Base-by-base conservation (phyloP, 2,329 filamentous ascomycete species). In the Beauveria varroae region DNA sequence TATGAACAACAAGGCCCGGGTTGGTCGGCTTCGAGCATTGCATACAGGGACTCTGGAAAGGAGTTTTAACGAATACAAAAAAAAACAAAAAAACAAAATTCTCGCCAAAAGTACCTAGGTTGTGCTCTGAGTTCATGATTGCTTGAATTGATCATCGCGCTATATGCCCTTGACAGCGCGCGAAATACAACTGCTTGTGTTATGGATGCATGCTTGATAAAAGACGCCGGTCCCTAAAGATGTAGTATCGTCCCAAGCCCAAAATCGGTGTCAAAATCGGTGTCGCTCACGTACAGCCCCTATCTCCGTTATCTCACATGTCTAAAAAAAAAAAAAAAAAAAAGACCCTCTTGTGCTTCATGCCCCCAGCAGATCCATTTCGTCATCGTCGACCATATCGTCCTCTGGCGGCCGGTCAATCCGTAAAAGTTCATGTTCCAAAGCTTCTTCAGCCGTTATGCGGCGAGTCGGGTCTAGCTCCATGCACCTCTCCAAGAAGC, bases 391-490 rank as follows among this genome's bases (percentile, higher is more conserved):
- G 4, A 66, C 71, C 8, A 67, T 43, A 20, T 68, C 69, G 20
- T 69, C 68, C 24, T 73, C 73, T 55, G 63, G 65, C 54, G 61
- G 67, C 68, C 55, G 56, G 50, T 68, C 68, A 20, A 72, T 65
- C 49, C 71, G 73, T 64, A 93, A 72, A 69, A 93, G 93, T 0
- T 88, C 84, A 71, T 93, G 89, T 55, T 82, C 73, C 52, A 96
- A 72, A 0, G 91, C 91, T 67, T 93, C 85, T 37, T 83, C 81
- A 1, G 91, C 91, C 47, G 87, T 90, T 62, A 93, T 90, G 28
- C 91, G 79, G 72, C 83, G 86, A 28, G 78, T 78, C 0, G 91
- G 90, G 69, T 96, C 90, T 53, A 93, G 78, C 61, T 95, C 90
- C 71, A 96, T 81, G 67, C 90, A 90, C 20, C 82, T 76, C 55